These are phyloP conservation scores for Cystobasidium ongulense DNA, from an alignment of 768 basidiomycete species.

Conservation along the genomic window DNA sequence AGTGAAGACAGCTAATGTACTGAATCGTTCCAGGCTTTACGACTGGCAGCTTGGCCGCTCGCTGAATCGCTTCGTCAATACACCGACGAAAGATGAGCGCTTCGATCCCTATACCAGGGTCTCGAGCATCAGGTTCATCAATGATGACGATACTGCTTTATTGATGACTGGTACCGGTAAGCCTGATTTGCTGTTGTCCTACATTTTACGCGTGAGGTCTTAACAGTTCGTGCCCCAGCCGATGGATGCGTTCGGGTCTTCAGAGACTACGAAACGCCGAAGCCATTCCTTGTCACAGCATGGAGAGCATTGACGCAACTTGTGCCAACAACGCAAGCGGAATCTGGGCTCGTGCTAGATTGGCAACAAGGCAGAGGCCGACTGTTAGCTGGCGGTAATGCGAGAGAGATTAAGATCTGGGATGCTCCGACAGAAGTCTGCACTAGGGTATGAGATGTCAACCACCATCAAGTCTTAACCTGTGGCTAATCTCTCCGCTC, in stretches of 20 bases:
- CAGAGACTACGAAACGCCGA: constrained; percentile 74
- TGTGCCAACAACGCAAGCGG: constrained; percentile 54
- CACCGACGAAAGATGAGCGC: constrained; percentile 56
- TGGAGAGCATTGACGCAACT: constrained; percentile 81
- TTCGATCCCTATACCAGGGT: constrained; percentile 56
- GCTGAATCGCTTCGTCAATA: constrained; percentile 77
- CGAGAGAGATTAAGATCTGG: constrained; percentile 81
- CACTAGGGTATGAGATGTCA: constrained; percentile 54
- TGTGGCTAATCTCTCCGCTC: background rate
- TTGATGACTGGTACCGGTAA: constrained; percentile 76
- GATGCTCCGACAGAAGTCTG: constrained; percentile 81
- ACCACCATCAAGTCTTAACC: too few species aligned
- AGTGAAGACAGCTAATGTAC: constrained; percentile 5
- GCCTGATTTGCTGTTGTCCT: constrained; percentile 40
- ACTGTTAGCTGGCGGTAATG: constrained; percentile 83
- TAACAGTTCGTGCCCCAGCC: constrained; percentile 50
- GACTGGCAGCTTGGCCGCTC: constrained; percentile 80
- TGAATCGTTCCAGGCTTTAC: constrained; percentile 61
- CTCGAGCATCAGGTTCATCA: constrained; percentile 82
- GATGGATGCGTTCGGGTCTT: constrained; percentile 87
- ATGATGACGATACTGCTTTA: constrained; percentile 87
- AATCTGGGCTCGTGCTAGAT: constrained; percentile 75
- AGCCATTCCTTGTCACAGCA: constrained; percentile 82
- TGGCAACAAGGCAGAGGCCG: constrained; percentile 87
- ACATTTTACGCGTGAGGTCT: background rate